phyloP scores from a whole-genome alignment of 306 rosid species.

The Casuarina glauca region DNA sequence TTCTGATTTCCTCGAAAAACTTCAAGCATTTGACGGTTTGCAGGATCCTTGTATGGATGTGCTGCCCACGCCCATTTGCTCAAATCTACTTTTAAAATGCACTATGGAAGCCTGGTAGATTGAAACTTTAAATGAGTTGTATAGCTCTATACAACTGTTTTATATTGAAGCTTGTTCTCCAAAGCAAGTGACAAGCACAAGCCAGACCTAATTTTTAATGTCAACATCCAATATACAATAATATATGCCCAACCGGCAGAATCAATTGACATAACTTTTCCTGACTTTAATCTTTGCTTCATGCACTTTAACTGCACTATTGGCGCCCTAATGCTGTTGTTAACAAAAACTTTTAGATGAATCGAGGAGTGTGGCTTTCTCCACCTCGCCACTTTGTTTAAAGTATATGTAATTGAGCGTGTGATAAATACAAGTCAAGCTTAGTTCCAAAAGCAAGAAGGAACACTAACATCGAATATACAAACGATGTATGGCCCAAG shows the following conservation, averaged over 20 bases:
- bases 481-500: not conserved
- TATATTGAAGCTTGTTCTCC: not conserved
- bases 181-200: not conserved
- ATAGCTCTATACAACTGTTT: too few relatives aligned
- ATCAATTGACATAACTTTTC: not conserved
- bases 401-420: not conserved
- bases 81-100: not conserved
- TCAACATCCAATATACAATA: not conserved
- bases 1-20: not conserved
- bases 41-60: not conserved
- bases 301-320: too few relatives aligned
- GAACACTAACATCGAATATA: not conserved
- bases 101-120: not conserved
- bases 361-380: too few relatives aligned
- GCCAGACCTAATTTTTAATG: not conserved
- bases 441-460: not conserved
- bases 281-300: too few relatives aligned
- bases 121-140: not conserved
- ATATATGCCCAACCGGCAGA: not conserved
- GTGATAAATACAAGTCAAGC: not conserved
- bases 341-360: too few relatives aligned
- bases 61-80: slow-evolving; percentile 9
- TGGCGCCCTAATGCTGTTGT: too few relatives aligned
- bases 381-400: not conserved
- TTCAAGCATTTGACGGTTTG: slow-evolving; percentile 13